These are phyloP conservation scores for Alternaria panax DNA, from an alignment of 2,329 filamentous ascomycete genomes.

Conservation along the genomic window DNA sequence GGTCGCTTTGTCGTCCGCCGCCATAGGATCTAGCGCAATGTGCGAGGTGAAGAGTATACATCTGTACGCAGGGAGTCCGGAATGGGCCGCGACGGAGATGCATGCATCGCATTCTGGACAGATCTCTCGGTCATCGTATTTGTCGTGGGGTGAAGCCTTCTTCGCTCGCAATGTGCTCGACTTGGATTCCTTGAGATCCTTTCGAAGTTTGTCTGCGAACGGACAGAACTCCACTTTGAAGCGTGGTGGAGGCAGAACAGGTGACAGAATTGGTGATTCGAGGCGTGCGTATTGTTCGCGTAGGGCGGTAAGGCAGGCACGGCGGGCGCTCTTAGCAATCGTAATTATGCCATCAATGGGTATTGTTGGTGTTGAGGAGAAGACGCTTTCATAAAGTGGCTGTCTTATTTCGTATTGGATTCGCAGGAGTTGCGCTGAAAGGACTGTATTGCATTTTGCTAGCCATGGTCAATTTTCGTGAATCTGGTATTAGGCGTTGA, in stretches of 20 bases:
- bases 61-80: slow-evolving; percentile 40
- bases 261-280: slow-evolving; percentile 22
- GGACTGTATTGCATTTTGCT: slow-evolving; percentile 43
- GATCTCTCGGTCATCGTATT: slow-evolving; percentile 44
- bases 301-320: slow-evolving; percentile 40
- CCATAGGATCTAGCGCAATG: slow-evolving; percentile 14
- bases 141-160: slow-evolving; percentile 38
- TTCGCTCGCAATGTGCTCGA: slow-evolving; percentile 32
- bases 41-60: slow-evolving; percentile 45
- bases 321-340: slow-evolving; percentile 42
- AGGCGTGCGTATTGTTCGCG: slow-evolving; percentile 41
- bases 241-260: slow-evolving; percentile 43
- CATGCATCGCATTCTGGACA: slow-evolving; percentile 43
- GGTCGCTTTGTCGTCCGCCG: slow-evolving; percentile 28
- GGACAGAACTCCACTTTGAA: slow-evolving; percentile 46
- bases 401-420: slow-evolving; percentile 44
- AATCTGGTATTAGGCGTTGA: neutral
- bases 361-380: slow-evolving; percentile 28
- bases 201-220: slow-evolving; percentile 39
- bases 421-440: slow-evolving; percentile 43
- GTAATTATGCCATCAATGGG: slow-evolving; percentile 41
- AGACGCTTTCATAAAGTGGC: slow-evolving; percentile 39
- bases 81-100: slow-evolving; percentile 42
- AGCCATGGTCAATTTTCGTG: slow-evolving; percentile 21
- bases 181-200: slow-evolving; percentile 30